Evolutionary conservation across 2,329 filamentous ascomycete genomes (phyloP).

Genomic region (Pseudogymnoascus sp.): DNA sequence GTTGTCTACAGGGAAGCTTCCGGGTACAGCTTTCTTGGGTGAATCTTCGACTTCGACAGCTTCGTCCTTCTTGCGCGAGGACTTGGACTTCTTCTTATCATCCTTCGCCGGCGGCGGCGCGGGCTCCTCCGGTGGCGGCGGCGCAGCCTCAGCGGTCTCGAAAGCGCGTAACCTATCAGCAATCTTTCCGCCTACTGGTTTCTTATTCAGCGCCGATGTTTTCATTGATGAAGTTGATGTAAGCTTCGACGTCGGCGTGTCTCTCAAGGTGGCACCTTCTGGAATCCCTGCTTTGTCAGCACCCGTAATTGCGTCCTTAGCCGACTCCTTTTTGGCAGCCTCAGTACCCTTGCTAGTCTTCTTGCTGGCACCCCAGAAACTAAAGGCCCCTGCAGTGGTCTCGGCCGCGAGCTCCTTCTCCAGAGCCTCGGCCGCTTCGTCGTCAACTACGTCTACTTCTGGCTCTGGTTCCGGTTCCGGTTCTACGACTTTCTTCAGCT

Average conservation of each 20-base stretch:
- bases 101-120: slow-evolving; percentile 34
- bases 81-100: slow-evolving; percentile 38
- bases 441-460: slow-evolving; percentile 20
- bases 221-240: slow-evolving; percentile 36
- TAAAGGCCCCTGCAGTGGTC: slow-evolving; percentile 34
- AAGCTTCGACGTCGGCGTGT: slow-evolving; percentile 33
- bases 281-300: slow-evolving; percentile 44
- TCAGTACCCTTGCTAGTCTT: slow-evolving; percentile 31
- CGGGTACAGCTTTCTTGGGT: slow-evolving; percentile 41
- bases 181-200: slow-evolving; percentile 44
- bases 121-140: slow-evolving; percentile 19
- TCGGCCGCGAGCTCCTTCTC: slow-evolving; percentile 10
- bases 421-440: slow-evolving; percentile 20
- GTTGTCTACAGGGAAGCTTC: slow-evolving; percentile 50
- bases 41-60: slow-evolving; percentile 28
- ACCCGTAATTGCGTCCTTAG: slow-evolving; percentile 37
- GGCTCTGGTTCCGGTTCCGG: slow-evolving; percentile 21
- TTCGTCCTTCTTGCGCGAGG: slow-evolving; percentile 33
- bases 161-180: slow-evolving; percentile 51
- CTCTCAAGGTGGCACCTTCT: slow-evolving; percentile 37
- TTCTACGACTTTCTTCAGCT: slow-evolving; percentile 23
- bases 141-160: slow-evolving; percentile 36
- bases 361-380: slow-evolving; percentile 50
- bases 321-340: slow-evolving; percentile 31
- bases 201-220: slow-evolving; percentile 34